phyloP scores from a whole-genome alignment of 129 eudicot genomes.

The Flaveria brownii region DNA sequence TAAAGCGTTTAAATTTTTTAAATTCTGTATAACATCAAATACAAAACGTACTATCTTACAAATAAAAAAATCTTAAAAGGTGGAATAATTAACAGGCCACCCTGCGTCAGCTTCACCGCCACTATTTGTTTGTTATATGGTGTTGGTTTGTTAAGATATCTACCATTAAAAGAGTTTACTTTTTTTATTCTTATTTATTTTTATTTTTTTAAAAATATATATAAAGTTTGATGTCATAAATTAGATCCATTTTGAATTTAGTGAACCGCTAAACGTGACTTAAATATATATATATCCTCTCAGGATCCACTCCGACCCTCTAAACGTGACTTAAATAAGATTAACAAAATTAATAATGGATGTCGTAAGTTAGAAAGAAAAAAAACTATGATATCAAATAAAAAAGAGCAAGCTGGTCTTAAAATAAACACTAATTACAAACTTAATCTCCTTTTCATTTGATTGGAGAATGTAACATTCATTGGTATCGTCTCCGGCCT shows the following conservation, averaged over 20 bases:
- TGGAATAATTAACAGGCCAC: slow-evolving; percentile 19
- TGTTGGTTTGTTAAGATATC: slow-evolving; percentile 28
- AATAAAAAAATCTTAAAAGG: background rate
- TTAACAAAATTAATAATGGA: too few species aligned
- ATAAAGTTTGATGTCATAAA: background rate
- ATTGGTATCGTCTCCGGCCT: too few species aligned
- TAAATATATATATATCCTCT: too few species aligned
- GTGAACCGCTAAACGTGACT: too few species aligned
- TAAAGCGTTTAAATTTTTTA: background rate
- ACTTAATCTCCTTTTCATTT: too few species aligned
- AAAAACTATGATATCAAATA: too few species aligned
- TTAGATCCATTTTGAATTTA: background rate
- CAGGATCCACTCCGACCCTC: too few species aligned
- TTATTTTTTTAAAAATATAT: background rate
- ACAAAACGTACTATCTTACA: background rate
- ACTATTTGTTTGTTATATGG: slow-evolving; percentile 28
- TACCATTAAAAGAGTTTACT: slow-evolving; percentile 13
- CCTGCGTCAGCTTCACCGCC: slow-evolving; percentile 21
- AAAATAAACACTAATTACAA: too few species aligned
- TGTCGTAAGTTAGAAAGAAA: too few species aligned
- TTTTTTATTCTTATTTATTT: background rate
- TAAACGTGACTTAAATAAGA: too few species aligned
- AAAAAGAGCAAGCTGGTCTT: too few species aligned
- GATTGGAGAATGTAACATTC: too few species aligned
- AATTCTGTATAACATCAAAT: background rate